Percentiles rank a stretch among this genome's conserved stretches.
Evolutionary conservation across 148 eudicot genomes (phyloP).

Genomic region (Selenicereus undatus): DNA sequence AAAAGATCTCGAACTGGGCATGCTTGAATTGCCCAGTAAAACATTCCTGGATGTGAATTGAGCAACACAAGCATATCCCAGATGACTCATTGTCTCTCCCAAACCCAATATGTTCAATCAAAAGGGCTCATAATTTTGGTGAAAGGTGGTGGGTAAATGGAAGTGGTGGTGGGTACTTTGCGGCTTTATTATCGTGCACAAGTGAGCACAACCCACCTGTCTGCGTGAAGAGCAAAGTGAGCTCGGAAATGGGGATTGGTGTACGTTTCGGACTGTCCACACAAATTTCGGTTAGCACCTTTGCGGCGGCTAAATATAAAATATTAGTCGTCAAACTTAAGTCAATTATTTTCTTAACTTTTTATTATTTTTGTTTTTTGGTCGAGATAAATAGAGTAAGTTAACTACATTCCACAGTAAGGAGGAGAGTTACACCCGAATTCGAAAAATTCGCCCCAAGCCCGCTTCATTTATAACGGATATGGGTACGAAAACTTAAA

Average conservation of each 20-base stretch:
- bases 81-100: slow-evolving; percentile 19
- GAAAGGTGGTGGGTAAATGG: not conserved
- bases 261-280: slow-evolving; percentile 13
- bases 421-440: too few species aligned
- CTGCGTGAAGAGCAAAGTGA: not conserved
- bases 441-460: too few species aligned
- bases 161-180: not conserved
- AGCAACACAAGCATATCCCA: slow-evolving; percentile 26
- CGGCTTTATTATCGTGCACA: not conserved
- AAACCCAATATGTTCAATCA: not conserved
- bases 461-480: too few species aligned
- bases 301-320: slow-evolving; percentile 4
- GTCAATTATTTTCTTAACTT: too few species aligned
- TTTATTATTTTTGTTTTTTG: too few species aligned
- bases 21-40: slow-evolving; percentile 20
- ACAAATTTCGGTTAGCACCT: slow-evolving; percentile 10
- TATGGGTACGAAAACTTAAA: too few species aligned
- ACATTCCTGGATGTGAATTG: slow-evolving; percentile 23
- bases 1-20: slow-evolving; percentile 21
- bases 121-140: not conserved
- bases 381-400: not conserved
- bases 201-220: not conserved
- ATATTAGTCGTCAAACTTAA: too few species aligned
- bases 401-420: too few species aligned
- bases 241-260: slow-evolving; percentile 3